Base-by-base conservation (phyloP, 2,329 filamentous ascomycete genomes). In the Scorias spongiosa region DNA sequence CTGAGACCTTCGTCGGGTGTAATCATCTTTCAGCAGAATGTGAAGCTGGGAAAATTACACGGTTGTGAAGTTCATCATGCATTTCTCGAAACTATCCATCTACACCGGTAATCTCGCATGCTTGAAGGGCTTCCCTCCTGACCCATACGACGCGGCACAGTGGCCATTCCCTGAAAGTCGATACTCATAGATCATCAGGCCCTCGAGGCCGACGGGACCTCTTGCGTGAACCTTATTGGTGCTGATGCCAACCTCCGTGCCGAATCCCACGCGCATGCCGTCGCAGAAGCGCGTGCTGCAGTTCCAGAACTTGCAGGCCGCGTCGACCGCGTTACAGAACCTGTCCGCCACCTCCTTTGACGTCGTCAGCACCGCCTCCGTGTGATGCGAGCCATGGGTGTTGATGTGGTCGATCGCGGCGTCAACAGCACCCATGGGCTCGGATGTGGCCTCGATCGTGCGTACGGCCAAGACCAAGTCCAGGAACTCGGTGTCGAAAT, bases 181-280 rank as follows among this genome's bases (percentile, higher is more conserved):
- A 70, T 95, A 98, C 70, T 95, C 95, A 68, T 98, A 95, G 49
- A 96, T 96, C 60, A 86, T 94, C 61, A 98, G 65, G 1, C 91
- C 91, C 58, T 96, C 91, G 42, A 98, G 68, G 1, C 91, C 91
- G 5, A 98, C 91, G 0, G 91, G 91, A 0, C 91, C 91, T 42
- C 91, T 72, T 1, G 85, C 84, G 61, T 98, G 91, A 50, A 98
- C 94, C 70, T 96, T 98, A 70, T 95, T 98, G 41, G 91, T 98
- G 67, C 84, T 93, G 65, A 98, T 96, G 44, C 91, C 91, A 18
- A 98, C 91, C 66, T 98, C 91, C 0, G 91, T 96, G 40, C 91
- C 91, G 64, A 98, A 98, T 7, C 91, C 91, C 61, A 93, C 96
- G 37, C 91, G 75, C 83, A 93, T 95, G 7, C 91, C 91, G 62